Percentiles rank a stretch among this genome's conserved stretches.
Evolutionary conservation across 306 rosid genomes (phyloP).

Genomic region (Inga leiocalycina): DNA sequence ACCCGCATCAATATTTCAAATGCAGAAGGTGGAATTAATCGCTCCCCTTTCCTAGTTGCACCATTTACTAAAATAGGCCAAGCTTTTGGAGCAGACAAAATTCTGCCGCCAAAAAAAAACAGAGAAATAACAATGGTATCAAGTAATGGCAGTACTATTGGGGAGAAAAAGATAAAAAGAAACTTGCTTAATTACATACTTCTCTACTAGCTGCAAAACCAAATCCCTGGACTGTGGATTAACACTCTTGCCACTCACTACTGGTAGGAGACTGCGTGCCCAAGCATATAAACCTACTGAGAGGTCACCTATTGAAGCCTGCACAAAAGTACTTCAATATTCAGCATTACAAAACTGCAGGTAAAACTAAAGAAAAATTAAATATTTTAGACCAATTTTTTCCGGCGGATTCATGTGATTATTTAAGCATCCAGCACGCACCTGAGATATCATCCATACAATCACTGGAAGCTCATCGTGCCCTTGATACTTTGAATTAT

Average conservation of each 20-base stretch:
- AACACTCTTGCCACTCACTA: constrained; percentile 66
- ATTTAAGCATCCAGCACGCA: constrained; percentile 38
- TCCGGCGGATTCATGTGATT: neutral
- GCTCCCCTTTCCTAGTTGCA: constrained; percentile 91
- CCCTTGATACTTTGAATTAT: constrained; percentile 79
- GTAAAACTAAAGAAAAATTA: neutral
- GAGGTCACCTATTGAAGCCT: constrained; percentile 82
- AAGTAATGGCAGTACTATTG: neutral
- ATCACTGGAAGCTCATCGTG: constrained; percentile 87
- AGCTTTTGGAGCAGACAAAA: constrained; percentile 85
- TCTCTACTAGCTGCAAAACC: constrained; percentile 84
- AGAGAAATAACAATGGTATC: constrained; percentile 2
- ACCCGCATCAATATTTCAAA: constrained; percentile 71
- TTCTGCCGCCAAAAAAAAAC: constrained; percentile 51
- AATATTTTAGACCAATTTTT: constrained; percentile 3
- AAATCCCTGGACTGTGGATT: constrained; percentile 91
- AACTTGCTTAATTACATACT: constrained; percentile 45
- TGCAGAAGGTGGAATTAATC: constrained; percentile 79
- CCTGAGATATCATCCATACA: constrained; percentile 87
- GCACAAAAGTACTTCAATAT: constrained; percentile 27
- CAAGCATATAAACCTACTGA: constrained; percentile 87
- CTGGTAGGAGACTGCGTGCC: constrained; percentile 77
- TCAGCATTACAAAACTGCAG: constrained; percentile 29
- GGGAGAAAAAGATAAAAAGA: neutral
- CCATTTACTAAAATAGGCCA: constrained; percentile 75